Evolutionary conservation across 768 basidiomycete species (phyloP).

Genomic region (Xanthoconium purpureum): DNA sequence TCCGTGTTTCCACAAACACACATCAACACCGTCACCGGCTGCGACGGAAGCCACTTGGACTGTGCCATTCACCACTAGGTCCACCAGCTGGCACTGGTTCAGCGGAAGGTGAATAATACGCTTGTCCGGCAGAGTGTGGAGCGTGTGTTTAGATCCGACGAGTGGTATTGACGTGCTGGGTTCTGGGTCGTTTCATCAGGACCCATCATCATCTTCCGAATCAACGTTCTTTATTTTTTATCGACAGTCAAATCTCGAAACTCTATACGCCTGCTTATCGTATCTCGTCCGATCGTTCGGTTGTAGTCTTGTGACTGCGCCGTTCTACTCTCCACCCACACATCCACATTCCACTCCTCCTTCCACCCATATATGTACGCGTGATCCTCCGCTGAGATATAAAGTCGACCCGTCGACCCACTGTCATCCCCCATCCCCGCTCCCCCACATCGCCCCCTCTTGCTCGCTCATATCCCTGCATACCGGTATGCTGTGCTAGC

Average conservation of each 20-base stretch:
- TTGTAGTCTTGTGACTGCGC: constrained; percentile 31
- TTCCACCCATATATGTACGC: constrained; percentile 13
- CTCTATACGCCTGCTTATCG: constrained; percentile 21
- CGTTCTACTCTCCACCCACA: constrained; percentile 3
- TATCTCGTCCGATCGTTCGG: constrained; percentile 32
- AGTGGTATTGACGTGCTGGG: not conserved
- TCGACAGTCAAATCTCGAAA: constrained; percentile 22
- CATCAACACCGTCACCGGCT: constrained; percentile 15
- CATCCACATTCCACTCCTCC: constrained; percentile 8
- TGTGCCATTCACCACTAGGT: no score
- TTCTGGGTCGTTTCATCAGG: constrained; percentile 1
- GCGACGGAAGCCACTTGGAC: not conserved
- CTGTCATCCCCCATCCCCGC: constrained; percentile 11
- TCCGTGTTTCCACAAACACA: constrained; percentile 19
- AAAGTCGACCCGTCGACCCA: constrained; percentile 25
- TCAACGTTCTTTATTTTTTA: constrained; percentile 9
- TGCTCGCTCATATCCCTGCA: constrained; percentile 1
- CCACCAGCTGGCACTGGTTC: no score
- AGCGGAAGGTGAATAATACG: no score
- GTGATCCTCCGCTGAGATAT: constrained; percentile 25
- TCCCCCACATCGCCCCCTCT: constrained; percentile 10
- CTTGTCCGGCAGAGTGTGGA: no score
- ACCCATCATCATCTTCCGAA: constrained; percentile 5
- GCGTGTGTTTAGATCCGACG: constrained; percentile 1
- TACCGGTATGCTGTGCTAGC: constrained; percentile 17